A percentile compares a stretch with the other conserved stretches of the same genome.
Conservation (phyloP, 768 basidiomycete species). For the Lactarius quietus region DNA sequence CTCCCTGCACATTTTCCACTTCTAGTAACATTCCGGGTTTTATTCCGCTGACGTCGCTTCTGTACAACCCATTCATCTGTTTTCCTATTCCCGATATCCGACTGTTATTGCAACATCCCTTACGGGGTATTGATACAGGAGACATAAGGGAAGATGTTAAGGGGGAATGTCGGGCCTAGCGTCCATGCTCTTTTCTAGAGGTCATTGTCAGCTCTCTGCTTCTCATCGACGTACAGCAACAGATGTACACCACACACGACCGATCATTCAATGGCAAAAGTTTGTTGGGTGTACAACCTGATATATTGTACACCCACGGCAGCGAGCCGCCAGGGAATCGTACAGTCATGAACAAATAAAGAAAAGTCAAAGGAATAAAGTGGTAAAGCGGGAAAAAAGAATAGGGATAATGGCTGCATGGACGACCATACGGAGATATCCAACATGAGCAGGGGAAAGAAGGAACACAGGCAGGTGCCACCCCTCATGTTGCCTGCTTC, state of each 20-base stretch:
- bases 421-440: slow-evolving; percentile 8
- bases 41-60: slow-evolving; percentile 7
- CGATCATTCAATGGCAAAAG: not conserved
- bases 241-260: not conserved
- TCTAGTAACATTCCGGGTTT: slow-evolving; percentile 13
- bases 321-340: slow-evolving; percentile 14
- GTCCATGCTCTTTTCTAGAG: not conserved
- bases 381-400: slow-evolving; percentile 8
- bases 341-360: slow-evolving; percentile 21
- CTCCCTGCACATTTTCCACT: slow-evolving; percentile 1
- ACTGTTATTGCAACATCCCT: slow-evolving; percentile 5
- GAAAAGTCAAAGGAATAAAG: slow-evolving; percentile 2
- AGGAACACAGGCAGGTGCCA: not conserved
- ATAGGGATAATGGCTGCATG: not conserved
- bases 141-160: not conserved
- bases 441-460: slow-evolving; percentile 8
- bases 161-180: not conserved
- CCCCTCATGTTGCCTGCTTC: slow-evolving; percentile 46
- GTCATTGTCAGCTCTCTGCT: not conserved
- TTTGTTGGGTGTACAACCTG: slow-evolving; percentile 9
- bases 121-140: not conserved
- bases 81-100: slow-evolving; percentile 9
- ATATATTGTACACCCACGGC: slow-evolving; percentile 18
- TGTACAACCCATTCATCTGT: slow-evolving; percentile 9
- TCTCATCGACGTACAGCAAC: not conserved